Evolutionary conservation across 2,329 filamentous ascomycete genomes (phyloP).

Genomic region (Colletotrichum spinosum): DNA sequence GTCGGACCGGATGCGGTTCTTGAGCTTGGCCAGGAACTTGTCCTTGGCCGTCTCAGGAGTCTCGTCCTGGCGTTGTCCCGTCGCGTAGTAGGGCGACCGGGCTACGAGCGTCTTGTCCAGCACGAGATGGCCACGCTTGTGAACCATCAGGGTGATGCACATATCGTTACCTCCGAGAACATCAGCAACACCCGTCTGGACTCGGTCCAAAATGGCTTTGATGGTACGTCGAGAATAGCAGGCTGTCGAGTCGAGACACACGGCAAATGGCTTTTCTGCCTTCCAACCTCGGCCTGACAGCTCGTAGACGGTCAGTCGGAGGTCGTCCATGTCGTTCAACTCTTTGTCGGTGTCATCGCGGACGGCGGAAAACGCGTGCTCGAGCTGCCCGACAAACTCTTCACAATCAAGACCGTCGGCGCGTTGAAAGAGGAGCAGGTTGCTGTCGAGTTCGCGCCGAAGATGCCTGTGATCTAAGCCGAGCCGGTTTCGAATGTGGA

Average conservation of each 20-base stretch:
- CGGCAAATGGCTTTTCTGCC: constrained; percentile 57
- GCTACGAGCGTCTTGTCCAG: constrained; percentile 61
- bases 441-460: constrained; percentile 55
- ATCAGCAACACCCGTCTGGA: constrained; percentile 63
- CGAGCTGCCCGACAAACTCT: constrained; percentile 55
- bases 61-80: constrained; percentile 41
- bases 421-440: constrained; percentile 58
- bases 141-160: constrained; percentile 58
- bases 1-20: constrained; percentile 58
- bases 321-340: constrained; percentile 57
- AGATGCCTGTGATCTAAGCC: constrained; percentile 60
- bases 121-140: constrained; percentile 66
- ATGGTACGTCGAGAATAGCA: constrained; percentile 58
- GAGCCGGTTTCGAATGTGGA: constrained; percentile 62
- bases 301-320: constrained; percentile 60
- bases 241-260: constrained; percentile 55
- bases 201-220: constrained; percentile 61
- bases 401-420: constrained; percentile 56
- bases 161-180: constrained; percentile 60
- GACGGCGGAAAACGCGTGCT: constrained; percentile 49
- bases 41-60: constrained; percentile 51
- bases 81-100: constrained; percentile 36
- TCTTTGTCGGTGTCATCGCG: constrained; percentile 56
- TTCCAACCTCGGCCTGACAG: constrained; percentile 60
- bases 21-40: constrained; percentile 53